Base-by-base conservation (phyloP, 768 basidiomycete species). In the Boletus reticuloceps region DNA sequence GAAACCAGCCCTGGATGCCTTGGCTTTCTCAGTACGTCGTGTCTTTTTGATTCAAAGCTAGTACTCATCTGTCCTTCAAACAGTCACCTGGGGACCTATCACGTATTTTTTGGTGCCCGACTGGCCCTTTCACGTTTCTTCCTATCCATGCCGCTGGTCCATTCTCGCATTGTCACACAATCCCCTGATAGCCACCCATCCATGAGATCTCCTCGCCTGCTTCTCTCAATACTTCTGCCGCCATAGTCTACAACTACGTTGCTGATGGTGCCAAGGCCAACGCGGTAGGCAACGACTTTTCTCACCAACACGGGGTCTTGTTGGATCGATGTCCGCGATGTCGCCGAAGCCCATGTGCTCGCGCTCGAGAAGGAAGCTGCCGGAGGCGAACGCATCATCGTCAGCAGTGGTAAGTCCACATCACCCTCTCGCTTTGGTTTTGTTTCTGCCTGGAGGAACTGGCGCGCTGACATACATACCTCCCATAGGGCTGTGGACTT, bases 271-370 rank as follows among this genome's bases (percentile, higher is more conserved):
- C 59, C 43, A 67, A 56, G 38, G 49, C 60, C 2, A 55, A 62
- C 17, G 59, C 62, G 25, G 58, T 55, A 29, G 59, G 69, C 12
- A 66, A 70, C 36, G 65, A 68, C 32, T 53, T 61, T n/a, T 32
- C 55, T 69, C 34, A 61, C 61, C 22, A 51, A 62, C 17, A 52
- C 60, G 17, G 68, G 69, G 6, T 62, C 64, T 14, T 54, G 61
- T 22, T 82, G 77, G 74, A 63, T 80, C 29, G 81, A 85, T 48
- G 82, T 84, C 7, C 77, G 82, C 7, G 83, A 85, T 63, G 63
- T 82, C 34, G 83, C 80, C 0, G 66, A 71, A 16, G 83, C 80
- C 0, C 85, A 88, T 60, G 74, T 75, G 1, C 65, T 72, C 6
- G 82, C 83, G 5, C 66, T 90, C 20, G 74, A 76, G 50, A 78